A percentile compares a stretch with the other conserved stretches of the same genome.
Evolutionary conservation across 768 basidiomycete species (phyloP).

Genomic region (Boletus sp.): DNA sequence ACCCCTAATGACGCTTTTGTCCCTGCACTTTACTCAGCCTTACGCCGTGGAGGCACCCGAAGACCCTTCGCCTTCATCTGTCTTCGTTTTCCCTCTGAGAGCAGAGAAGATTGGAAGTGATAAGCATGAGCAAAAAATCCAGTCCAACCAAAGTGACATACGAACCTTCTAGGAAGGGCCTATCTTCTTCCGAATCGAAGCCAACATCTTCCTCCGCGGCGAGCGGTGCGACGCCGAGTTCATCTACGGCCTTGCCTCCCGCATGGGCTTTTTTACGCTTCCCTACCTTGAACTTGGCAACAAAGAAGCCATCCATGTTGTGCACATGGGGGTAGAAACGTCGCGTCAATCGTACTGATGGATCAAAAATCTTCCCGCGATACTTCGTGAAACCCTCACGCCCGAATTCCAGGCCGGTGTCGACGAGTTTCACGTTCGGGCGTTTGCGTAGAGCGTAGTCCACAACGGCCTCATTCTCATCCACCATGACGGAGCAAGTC

Average conservation of each 20-base stretch:
- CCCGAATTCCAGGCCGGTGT: constrained; percentile 91
- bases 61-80: constrained; percentile 76
- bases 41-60: constrained; percentile 57
- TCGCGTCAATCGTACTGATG: constrained; percentile 76
- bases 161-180: constrained; percentile 76
- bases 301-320: constrained; percentile 99
- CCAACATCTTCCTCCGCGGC: constrained; percentile 35
- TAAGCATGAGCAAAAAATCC: neutral
- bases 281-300: constrained; percentile 97
- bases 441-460: constrained; percentile 96
- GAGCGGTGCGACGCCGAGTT: constrained; percentile 27
- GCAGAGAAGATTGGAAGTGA: constrained; percentile 10
- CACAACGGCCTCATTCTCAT: constrained; percentile 98
- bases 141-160: constrained; percentile 8
- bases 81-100: constrained; percentile 66
- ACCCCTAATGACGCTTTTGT: constrained; percentile 16
- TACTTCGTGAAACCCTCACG: constrained; percentile 87
- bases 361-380: constrained; percentile 86
- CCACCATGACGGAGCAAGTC: constrained; percentile 96
- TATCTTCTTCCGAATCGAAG: constrained; percentile 79
- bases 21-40: constrained; percentile 23
- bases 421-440: constrained; percentile 88
- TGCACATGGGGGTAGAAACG: constrained; percentile 97
- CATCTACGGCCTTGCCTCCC: constrained; percentile 27
- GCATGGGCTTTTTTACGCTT: constrained; percentile 56